Base-by-base conservation (phyloP, 148 eudicot species). In the Simmondsia chinensis region DNA sequence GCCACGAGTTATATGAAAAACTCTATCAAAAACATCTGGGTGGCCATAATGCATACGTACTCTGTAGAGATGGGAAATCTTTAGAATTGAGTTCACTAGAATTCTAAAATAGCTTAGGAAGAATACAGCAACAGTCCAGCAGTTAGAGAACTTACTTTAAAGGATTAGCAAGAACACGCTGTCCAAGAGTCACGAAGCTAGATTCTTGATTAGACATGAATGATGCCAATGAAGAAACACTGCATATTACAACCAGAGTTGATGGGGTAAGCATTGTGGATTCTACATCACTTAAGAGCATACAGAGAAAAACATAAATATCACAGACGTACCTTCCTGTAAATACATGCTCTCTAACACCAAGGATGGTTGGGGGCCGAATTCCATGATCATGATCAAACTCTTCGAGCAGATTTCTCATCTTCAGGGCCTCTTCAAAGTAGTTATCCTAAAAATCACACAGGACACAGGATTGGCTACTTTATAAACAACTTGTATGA, bases 1-100 rank as follows among this genome's bases (percentile, higher is more conserved):
- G 30, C 99, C 99, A 21, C 99, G 82, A 18, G 99, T 93, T 28
- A 93, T 70, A 59, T 93, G 99, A 66, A 93, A 93, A 57, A 93
- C 82, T 71, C 99, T 68, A 63, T 93, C 99, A 63, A 93, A 93
- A 45, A 93, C 89, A 79, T 93, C 99, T 6, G 99, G 99, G 72
- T 93, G 99, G 23, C 99, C 99, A 75, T 93, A 93, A 66, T 93
- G 99, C 99, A 93, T 93, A 33, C 99, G 96, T 15, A 86, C 89
- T 83, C 99, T 93, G 73, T 26, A 43, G 12, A 46, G 15, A 48
- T 32, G 40, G 54, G 32, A 13, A 29, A 43, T 12, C 20, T 35
- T 29, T 47, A 40, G 19, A 28, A 24, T 42, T 13, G 45, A 42
- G 6, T 9, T 57, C 10, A 30, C 32, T 3, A 29, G 4, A 30